phyloP scores from a whole-genome alignment of 495 filamentous ascomycete species.

The Hypoxylon intermedium region DNA sequence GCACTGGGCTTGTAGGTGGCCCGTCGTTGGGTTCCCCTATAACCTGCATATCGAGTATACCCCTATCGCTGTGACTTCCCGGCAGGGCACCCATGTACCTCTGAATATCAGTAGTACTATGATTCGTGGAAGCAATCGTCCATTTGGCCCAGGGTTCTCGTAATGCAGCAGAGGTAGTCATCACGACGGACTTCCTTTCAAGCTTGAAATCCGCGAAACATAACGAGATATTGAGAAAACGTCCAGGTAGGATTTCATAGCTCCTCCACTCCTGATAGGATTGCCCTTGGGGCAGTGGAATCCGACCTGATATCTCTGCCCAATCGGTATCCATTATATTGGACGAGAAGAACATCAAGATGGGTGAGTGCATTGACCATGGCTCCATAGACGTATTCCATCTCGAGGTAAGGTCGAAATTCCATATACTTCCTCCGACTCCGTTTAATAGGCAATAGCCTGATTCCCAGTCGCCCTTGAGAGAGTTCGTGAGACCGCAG shows the following conservation, averaged over 20 bases:
- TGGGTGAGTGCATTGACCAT: neutral
- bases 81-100: neutral
- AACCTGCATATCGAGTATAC: neutral
- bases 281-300: neutral
- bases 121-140: neutral
- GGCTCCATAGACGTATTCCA: neutral
- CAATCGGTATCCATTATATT: constrained; percentile 2
- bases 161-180: neutral
- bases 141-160: neutral
- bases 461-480: neutral
- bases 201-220: constrained; percentile 6
- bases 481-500: neutral
- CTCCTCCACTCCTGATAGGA: neutral
- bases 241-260: neutral
- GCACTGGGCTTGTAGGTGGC: neutral
- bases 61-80: too few species aligned
- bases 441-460: neutral
- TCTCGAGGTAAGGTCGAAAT: neutral
- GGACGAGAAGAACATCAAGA: neutral
- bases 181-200: neutral
- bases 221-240: neutral
- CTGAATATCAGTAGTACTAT: neutral
- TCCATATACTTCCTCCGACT: neutral
- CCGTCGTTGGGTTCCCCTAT: neutral
- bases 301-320: neutral